Evolutionary conservation across 2,329 filamentous ascomycete species (phyloP), one percentile per base, ranked within the genome.

Genomic region (Elsinoe australis): DNA sequence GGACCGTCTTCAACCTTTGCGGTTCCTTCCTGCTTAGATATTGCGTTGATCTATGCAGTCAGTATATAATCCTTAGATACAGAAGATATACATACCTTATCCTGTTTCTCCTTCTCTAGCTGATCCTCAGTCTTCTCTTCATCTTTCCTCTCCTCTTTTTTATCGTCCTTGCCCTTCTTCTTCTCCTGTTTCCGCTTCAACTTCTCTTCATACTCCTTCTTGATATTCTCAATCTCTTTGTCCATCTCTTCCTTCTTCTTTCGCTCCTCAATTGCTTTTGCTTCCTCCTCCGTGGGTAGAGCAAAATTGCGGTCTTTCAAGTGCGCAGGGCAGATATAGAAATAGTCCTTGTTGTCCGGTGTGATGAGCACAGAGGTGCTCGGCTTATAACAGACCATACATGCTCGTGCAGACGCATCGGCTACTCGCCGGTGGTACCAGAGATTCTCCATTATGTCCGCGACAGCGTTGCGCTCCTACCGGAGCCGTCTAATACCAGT

Each of bases 311-410:
- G 73, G 60, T 96, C 92, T 59, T 84, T 86, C 6, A 96, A 71
- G 65, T 98, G 92, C 24, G 76, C 72, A 4, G 81, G 74, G 58
- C 92, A 98, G 35, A 94, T 78, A 63, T 94, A 95, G 70, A 98
- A 96, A 54, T 59, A 57, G 68, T 92, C 89, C 79, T 90, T 92
- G 60, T 87, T 89, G 59, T 94, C 88, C 0, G 85, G 79, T 6
- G 88, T 94, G 56, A 95, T 86, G 48, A 98, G 72, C 14, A 96
- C 90, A 55, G 83, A 94, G 5, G 82, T 80, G 51, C 83, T 87
- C 6, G 85, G 84, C 67, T 92, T 94, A 72, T 83, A 94, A 73
- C 92, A 96, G 54, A 96, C 80, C 66, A 87, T 84, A 67, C 92
- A 98, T 42, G 86, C 74, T 67, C 86, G 94, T 9, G 86, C 77